phyloP scores from a whole-genome alignment of 371 early-diverging fungal species.

The Rhizomucor pusillus region DNA sequence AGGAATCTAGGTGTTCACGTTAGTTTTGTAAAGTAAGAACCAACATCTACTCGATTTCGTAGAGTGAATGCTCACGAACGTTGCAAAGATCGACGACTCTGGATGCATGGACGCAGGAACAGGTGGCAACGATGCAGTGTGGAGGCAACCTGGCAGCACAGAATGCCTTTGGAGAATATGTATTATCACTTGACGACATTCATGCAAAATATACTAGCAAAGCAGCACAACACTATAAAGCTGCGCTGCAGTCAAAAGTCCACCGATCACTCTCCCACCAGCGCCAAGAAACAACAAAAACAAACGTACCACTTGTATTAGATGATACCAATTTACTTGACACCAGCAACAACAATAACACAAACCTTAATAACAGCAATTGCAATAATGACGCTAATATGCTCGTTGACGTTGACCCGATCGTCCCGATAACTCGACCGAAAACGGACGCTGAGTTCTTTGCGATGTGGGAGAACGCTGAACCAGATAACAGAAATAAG shows the following conservation, averaged over 20 bases:
- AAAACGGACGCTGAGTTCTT: slow-evolving; percentile 17
- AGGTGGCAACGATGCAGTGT: slow-evolving; percentile 85
- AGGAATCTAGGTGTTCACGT: slow-evolving; percentile 95
- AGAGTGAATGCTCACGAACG: too few relatives aligned
- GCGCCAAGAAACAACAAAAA: neutral
- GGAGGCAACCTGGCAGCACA: slow-evolving; percentile 79
- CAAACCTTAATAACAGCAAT: too few relatives aligned
- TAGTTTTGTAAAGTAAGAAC: slow-evolving; percentile 86
- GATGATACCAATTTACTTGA: neutral
- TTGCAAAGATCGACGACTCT: slow-evolving; percentile 70
- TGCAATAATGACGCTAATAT: too few relatives aligned
- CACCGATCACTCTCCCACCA: neutral
- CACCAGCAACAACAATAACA: too few relatives aligned
- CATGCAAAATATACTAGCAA: slow-evolving; percentile 79
- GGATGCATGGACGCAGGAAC: slow-evolving; percentile 89
- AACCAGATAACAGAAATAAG: neutral
- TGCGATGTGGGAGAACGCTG: slow-evolving; percentile 16
- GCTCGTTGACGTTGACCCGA: too few relatives aligned
- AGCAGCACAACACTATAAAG: slow-evolving; percentile 77
- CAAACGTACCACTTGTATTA: neutral
- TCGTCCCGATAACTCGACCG: too few relatives aligned
- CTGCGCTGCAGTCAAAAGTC: slow-evolving; percentile 50
- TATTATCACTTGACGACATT: slow-evolving; percentile 58
- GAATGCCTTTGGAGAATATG: slow-evolving; percentile 53
- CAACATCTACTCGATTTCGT: neutral